A percentile compares a stretch with the other conserved stretches of the same genome.
Conservation (phyloP, 2,329 filamentous ascomycete genomes). For the Nemania sp. region DNA sequence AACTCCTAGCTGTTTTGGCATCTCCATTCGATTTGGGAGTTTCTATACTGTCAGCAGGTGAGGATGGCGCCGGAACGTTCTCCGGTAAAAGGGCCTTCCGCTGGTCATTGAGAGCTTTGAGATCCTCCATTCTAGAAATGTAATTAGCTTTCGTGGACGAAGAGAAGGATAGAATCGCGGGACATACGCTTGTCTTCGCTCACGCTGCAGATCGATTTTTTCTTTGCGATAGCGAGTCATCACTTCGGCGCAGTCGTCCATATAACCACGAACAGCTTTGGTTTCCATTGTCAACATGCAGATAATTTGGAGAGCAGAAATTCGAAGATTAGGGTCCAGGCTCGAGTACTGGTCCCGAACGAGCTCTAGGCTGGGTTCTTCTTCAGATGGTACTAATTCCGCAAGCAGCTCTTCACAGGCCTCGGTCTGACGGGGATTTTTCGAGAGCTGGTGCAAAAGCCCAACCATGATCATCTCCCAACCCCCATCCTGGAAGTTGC, state of each 20-base stretch:
- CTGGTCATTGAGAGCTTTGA: conserved; percentile 71
- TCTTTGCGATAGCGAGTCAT: conserved; percentile 96
- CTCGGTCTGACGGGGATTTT: conserved; percentile 69
- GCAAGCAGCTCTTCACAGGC: conserved; percentile 77
- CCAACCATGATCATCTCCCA: conserved; percentile 93
- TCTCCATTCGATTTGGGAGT: conserved; percentile 56
- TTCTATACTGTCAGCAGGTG: conserved; percentile 49
- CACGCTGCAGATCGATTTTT: conserved; percentile 89
- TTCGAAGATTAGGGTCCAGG: conserved; percentile 81
- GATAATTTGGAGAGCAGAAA: conserved; percentile 80
- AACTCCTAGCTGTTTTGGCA: conserved; percentile 63
- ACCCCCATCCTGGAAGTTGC: conserved; percentile 83
- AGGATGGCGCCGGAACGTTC: conserved; percentile 69
- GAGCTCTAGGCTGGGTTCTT: conserved; percentile 74
- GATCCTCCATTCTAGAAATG: conserved; percentile 64
- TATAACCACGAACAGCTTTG: conserved; percentile 80
- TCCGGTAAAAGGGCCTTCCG: conserved; percentile 73
- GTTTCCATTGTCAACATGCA: conserved; percentile 86
- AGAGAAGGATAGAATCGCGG: background rate
- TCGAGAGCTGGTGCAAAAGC: conserved; percentile 81
- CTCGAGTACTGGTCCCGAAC: conserved; percentile 71
- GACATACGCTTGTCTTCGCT: conserved; percentile 67
- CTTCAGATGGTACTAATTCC: conserved; percentile 77
- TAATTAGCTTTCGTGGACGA: conserved; percentile 12
- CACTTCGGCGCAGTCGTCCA: conserved; percentile 88